A percentile compares a stretch with the other conserved stretches of the same genome.
Evolutionary conservation across 2,329 filamentous ascomycete species (phyloP).

Genomic region (Clathrospora elynae): DNA sequence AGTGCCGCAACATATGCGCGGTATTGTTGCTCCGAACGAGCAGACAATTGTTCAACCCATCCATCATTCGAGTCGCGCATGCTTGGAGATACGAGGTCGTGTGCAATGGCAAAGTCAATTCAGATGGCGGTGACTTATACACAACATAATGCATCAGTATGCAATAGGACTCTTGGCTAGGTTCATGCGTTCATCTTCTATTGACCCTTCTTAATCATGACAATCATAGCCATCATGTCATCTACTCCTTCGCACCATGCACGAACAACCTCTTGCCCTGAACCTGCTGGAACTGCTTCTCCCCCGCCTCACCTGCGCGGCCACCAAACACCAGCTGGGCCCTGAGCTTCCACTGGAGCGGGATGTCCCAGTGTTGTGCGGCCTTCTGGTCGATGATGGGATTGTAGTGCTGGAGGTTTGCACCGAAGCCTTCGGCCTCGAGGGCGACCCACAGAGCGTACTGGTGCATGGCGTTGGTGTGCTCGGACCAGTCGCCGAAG

Average conservation of each 20-base stretch:
- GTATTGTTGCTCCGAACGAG: too few species aligned
- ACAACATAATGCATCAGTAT: too few species aligned
- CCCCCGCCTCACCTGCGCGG: conserved; percentile 57
- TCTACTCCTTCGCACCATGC: conserved; percentile 42
- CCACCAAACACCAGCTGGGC: conserved; percentile 86
- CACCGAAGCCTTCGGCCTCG: conserved; percentile 81
- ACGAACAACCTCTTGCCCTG: conserved; percentile 63
- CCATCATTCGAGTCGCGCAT: too few species aligned
- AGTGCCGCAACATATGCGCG: too few species aligned
- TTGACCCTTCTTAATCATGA: too few species aligned
- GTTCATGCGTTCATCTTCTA: too few species aligned
- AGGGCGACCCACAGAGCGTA: conserved; percentile 80
- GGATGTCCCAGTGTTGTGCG: conserved; percentile 70
- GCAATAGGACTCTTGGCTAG: too few species aligned
- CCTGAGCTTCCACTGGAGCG: conserved; percentile 74
- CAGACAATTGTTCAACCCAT: too few species aligned
- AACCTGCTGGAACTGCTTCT: conserved; percentile 69
- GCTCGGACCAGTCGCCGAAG: conserved; percentile 76
- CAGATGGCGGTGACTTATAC: too few species aligned
- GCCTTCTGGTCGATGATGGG: conserved; percentile 79
- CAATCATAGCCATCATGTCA: too few species aligned
- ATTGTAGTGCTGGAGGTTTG: conserved; percentile 94
- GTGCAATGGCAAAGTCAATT: too few species aligned
- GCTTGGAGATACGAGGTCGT: too few species aligned
- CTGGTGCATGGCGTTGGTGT: conserved; percentile 83